Evolutionary conservation across 805 yeast genomes (phyloP), one percentile per base, ranked within the genome.

Genomic region (Candida mattraensis): DNA sequence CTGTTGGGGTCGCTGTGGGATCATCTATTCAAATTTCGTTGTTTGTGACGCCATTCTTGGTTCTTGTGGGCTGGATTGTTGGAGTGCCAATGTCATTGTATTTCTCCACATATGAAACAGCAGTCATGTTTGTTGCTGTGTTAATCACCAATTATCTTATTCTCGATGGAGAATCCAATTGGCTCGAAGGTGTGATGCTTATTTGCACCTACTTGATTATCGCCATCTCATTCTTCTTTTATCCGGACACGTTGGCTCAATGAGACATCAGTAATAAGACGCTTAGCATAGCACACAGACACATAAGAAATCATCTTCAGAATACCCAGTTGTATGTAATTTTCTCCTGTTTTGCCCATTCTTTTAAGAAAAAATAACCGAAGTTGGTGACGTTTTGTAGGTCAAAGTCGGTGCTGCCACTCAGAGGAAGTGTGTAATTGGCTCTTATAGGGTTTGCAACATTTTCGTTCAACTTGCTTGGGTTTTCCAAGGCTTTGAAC

Each of bases 181-280:
- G 98, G 97, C 72, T 93, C 36, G 99, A 93, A 69, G 99, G 99
- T 36, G 87, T 82, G 24, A 82, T 93, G 93, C 71, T 93, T 48
- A 60, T 93, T 39, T 80, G 94, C 41, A 86, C 95, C 35, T 93
- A 93, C 58, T 58, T 82, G 39, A 83, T 93, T 38, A 81, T 88
- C 37, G 96, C 95, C 2, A 69, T 93, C 50, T 89, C 97, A 1
- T 93, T 93, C 70, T 86, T 73, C 67, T 86, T 76, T 61, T 86
- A 87, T 54, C 99, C 99, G 6, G 94, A 75, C 51, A 56, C 57
- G 14, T 36, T 58, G 30, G 59, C 56, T 10, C 38, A 35, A 27
- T 41, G 28, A 28, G 23, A 18, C 19, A 13, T 15, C 19, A 6
- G 6, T 7, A 19, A 8, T 10, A 36, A 3, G 17, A 13, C 22